These are phyloP conservation scores for Chrysopogon serrulatus DNA, from an alignment of 176 grass and related monocot genomes.

Conservation along the genomic window DNA sequence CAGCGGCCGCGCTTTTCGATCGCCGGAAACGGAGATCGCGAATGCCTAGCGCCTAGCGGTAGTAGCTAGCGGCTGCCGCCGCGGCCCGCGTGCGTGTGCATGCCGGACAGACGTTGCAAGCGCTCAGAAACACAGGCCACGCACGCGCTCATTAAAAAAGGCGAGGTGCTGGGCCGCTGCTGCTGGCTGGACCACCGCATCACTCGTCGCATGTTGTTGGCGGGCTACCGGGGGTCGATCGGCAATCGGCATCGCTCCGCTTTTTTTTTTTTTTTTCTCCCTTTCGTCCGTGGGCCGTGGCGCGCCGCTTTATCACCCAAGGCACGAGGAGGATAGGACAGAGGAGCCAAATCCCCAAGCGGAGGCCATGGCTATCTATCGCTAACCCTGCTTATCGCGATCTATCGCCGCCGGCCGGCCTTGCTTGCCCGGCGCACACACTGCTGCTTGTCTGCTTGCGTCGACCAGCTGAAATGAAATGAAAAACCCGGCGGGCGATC, in stretches of 20 bases:
- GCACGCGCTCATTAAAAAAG: not conserved
- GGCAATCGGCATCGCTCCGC: too few relatives aligned
- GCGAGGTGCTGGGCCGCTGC: too few relatives aligned
- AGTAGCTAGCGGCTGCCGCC: not conserved
- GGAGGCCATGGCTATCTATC: not conserved
- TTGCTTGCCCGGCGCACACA: not conserved
- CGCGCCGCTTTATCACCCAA: too few relatives aligned
- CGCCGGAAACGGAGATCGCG: not conserved
- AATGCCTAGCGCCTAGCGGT: not conserved
- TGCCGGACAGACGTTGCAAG: not conserved
- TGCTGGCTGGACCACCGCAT: too few relatives aligned
- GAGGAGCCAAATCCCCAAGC: too few relatives aligned
- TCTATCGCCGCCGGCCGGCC: not conserved
- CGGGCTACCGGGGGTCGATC: too few relatives aligned
- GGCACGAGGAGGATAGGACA: too few relatives aligned
- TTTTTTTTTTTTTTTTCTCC: too few relatives aligned
- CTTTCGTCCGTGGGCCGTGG: too few relatives aligned
- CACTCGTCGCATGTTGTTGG: too few relatives aligned
- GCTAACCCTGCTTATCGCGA: not conserved
- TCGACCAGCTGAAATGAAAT: not conserved
- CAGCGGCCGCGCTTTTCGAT: constrained; percentile 16
- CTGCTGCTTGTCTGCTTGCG: not conserved
- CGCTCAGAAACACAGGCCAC: not conserved
- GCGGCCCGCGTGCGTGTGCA: not conserved
- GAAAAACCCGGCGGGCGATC: not conserved